These are phyloP conservation scores for Pelargonium myrrhifolium DNA, from an alignment of 441 rosid genomes.

Conservation along the genomic window DNA sequence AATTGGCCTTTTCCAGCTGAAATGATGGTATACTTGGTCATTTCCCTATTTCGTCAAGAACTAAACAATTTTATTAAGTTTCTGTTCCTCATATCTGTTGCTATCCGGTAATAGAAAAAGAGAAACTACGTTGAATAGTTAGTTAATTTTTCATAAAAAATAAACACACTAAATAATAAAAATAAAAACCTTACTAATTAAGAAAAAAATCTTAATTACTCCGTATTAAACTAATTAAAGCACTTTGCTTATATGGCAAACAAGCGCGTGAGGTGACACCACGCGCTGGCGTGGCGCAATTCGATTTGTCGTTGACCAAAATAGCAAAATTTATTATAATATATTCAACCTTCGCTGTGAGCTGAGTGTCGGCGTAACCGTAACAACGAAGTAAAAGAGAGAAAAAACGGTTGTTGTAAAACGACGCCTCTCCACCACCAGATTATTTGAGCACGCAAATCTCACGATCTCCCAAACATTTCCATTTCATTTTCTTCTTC, in stretches of 20 bases:
- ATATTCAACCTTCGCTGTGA: no score
- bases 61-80: no score
- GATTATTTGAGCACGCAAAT: neutral
- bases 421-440: neutral
- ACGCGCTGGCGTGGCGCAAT: neutral
- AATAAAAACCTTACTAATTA: neutral
- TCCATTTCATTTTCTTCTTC: neutral
- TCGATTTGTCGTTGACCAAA: neutral
- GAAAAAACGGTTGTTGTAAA: neutral
- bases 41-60: no score
- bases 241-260: neutral
- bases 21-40: no score
- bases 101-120: no score
- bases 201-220: no score
- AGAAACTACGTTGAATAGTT: no score
- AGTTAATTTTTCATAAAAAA: no score
- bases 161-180: neutral
- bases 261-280: neutral
- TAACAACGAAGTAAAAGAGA: neutral
- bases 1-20: no score
- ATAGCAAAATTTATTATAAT: neutral
- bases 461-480: neutral
- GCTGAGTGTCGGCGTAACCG: neutral
- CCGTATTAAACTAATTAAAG: no score
- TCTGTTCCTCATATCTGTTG: no score